These are phyloP conservation scores for Mentha longifolia DNA, from an alignment of 257 asterid species.

Conservation along the genomic window DNA sequence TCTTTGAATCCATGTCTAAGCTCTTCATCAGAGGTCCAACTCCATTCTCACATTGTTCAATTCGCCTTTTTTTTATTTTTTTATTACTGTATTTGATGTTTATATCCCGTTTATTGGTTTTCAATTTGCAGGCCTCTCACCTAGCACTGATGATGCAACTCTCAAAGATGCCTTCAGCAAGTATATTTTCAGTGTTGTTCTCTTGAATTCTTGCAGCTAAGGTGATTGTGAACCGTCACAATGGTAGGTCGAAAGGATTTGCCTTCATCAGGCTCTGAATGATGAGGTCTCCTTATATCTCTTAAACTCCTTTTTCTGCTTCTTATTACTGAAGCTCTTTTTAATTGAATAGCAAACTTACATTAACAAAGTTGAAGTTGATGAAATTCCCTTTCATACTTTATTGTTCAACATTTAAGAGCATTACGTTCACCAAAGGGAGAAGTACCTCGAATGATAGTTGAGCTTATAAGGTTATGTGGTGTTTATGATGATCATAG, in stretches of 20 bases:
- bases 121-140: conserved; percentile 59
- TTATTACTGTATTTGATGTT: not conserved
- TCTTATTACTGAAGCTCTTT: too few species aligned
- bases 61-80: too few species aligned
- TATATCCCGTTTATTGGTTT: not conserved
- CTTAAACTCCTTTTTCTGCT: too few species aligned
- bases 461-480: too few species aligned
- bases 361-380: too few species aligned
- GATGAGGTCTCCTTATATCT: conserved; percentile 48
- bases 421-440: too few species aligned
- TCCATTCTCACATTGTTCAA: not conserved
- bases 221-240: conserved; percentile 68
- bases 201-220: conserved; percentile 53
- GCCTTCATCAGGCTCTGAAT: conserved; percentile 78
- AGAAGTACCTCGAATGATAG: too few species aligned
- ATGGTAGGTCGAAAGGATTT: conserved; percentile 76
- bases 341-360: not conserved
- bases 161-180: conserved; percentile 63
- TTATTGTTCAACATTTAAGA: conserved; percentile 50
- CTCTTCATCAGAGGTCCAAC: conserved; percentile 71
- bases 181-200: not conserved
- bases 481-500: too few species aligned
- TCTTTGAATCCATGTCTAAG: conserved; percentile 81
- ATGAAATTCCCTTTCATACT: not conserved
- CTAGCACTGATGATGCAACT: conserved; percentile 52